phyloP scores from a whole-genome alignment of 1,139 yeast genomes.

The Yamadazyma pseudoaaseri region DNA sequence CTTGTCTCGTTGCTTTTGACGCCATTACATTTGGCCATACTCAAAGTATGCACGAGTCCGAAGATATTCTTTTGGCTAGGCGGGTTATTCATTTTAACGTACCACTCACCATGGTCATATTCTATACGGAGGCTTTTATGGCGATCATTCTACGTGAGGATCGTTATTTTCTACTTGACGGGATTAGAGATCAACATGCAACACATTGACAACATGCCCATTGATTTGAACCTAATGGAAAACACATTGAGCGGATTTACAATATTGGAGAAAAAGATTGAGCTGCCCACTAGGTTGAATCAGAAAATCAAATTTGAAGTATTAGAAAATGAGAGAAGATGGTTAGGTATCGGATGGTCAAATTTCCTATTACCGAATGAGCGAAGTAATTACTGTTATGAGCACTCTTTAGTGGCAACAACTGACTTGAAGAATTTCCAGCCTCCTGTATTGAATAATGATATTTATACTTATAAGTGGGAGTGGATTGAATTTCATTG shows the following conservation, averaged over 20 bases:
- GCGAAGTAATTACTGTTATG: constrained; percentile 47
- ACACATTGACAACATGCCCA: constrained; percentile 11
- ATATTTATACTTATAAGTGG: constrained; percentile 46
- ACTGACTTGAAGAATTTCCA: constrained; percentile 35
- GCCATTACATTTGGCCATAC: constrained; percentile 45
- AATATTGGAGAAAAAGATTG: constrained; percentile 37
- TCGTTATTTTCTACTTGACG: constrained; percentile 41
- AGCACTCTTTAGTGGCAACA: constrained; percentile 34
- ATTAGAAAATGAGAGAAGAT: constrained; percentile 58
- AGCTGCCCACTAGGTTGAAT: constrained; percentile 42
- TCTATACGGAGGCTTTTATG: constrained; percentile 51
- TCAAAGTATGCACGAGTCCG: constrained; percentile 36
- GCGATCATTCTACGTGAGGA: constrained; percentile 51
- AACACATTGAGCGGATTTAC: constrained; percentile 35
- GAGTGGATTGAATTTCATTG: constrained; percentile 55
- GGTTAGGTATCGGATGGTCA: constrained; percentile 65
- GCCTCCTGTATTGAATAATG: constrained; percentile 49
- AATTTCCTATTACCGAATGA: constrained; percentile 51
- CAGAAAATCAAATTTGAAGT: constrained; percentile 51
- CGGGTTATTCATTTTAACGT: constrained; percentile 45
- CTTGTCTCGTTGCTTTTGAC: constrained; percentile 37
- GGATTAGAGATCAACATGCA: constrained; percentile 37
- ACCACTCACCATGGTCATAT: constrained; percentile 54
- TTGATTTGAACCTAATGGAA: constrained; percentile 7
- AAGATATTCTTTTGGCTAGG: constrained; percentile 33